Evolutionary conservation across 306 rosid genomes (phyloP).

Genomic region (Herpetospermum pedunculosum): DNA sequence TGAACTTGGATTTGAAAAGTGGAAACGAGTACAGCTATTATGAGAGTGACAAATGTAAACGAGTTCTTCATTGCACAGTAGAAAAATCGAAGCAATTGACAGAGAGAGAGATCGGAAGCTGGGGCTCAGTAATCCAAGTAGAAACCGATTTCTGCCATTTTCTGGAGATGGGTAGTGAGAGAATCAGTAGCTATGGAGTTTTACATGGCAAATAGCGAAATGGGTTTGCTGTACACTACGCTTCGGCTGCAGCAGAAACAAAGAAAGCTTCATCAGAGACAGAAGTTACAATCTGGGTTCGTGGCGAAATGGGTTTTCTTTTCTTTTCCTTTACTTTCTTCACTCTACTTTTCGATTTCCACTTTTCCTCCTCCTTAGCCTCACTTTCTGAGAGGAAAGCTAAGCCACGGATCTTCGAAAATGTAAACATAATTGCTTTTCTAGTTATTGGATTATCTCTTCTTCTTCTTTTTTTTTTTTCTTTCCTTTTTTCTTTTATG

Average conservation of each 20-base stretch:
- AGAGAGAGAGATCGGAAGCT: neutral
- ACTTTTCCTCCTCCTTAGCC: neutral
- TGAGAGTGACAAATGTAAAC: conserved; percentile 21
- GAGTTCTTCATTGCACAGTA: conserved; percentile 40
- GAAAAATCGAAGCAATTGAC: neutral
- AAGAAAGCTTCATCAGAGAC: neutral
- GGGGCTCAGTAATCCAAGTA: neutral
- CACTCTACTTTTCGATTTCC: neutral
- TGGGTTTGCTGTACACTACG: neutral
- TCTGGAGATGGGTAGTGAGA: neutral
- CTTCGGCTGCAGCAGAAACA: neutral
- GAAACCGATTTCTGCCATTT: neutral
- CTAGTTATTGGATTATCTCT: neutral
- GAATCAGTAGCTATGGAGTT: neutral
- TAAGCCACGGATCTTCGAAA: neutral
- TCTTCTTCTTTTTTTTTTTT: neutral
- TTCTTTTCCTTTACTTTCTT: neutral
- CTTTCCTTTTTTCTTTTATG: neutral
- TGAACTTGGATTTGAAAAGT: conserved; percentile 32
- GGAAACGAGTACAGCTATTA: conserved; percentile 20
- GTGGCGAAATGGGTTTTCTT: neutral
- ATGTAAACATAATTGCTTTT: neutral
- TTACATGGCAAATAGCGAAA: neutral
- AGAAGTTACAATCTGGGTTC: neutral
- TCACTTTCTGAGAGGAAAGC: neutral